Conservation (phyloP, 768 basidiomycete species). For the Lactifluus piperatus region DNA sequence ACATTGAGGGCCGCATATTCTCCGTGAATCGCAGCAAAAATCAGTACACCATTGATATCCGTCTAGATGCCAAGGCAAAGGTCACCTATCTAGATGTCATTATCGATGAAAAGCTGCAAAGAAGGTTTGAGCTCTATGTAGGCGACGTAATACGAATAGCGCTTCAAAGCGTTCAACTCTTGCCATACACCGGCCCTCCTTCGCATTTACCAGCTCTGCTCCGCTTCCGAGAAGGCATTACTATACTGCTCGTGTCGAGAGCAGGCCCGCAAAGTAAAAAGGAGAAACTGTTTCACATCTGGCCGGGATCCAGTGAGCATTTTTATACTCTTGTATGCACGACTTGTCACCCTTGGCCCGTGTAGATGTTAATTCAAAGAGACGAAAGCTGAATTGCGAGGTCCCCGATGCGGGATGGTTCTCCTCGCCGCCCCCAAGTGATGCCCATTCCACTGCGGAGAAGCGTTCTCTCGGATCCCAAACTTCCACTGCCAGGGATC, state of each 20-base stretch:
- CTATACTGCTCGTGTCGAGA: conserved; percentile 3
- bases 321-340: background rate
- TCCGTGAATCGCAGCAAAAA: background rate
- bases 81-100: background rate
- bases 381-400: background rate
- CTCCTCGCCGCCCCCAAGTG: background rate
- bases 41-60: conserved; percentile 7
- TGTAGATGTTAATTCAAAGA: background rate
- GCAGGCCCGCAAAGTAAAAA: conserved; percentile 1
- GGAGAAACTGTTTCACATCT: background rate
- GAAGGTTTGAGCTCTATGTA: background rate
- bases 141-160: background rate
- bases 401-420: conserved; percentile 1
- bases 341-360: background rate
- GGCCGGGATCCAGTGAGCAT: background rate
- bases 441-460: background rate
- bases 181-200: background rate
- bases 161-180: background rate
- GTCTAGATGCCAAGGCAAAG: background rate
- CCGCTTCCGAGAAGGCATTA: conserved; percentile 11
- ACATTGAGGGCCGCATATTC: conserved; percentile 4
- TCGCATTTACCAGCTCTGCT: background rate
- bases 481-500: background rate
- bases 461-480: background rate
- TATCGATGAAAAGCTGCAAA: conserved; percentile 6